Base-by-base conservation (phyloP, 2,329 filamentous ascomycete genomes). In the Aureobasidium musti region DNA sequence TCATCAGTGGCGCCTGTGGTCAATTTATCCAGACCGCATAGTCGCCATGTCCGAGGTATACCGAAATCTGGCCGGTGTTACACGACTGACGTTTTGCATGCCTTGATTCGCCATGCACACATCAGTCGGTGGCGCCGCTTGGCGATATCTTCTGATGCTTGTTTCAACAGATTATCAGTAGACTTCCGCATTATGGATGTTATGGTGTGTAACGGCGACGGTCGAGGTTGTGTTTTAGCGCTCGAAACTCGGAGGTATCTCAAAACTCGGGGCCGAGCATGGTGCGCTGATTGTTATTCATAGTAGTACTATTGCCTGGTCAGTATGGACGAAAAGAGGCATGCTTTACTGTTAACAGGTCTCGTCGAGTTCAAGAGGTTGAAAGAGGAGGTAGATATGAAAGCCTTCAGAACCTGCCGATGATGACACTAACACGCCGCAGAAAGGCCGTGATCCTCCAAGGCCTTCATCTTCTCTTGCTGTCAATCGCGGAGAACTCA, bases 1-100 rank as follows among this genome's bases (percentile, higher is more conserved):
- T 57, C 53, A 57, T 57, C 35, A 19, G 53, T 41, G 53, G 53
- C 53, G 53, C 53, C 53, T 57, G 49, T 30, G 26, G 49, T 52
- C 49, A 52, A 52, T 52, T 52, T 57, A 57, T 57, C 53, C 35
- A 57, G 53, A 52, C 14, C 8, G 17, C 49, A 52, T 52, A 5
- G 49, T 57, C 53, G 37, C 33, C 14, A 41, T n/a, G 10, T n/a
- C 53, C 53, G 53, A 57, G 53, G 5, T n/a, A 28, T 19, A n/a
- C 53, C 53, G 53, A 26, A n/a, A 4, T 41, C 19, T 0, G 21
- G 26, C 53, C 53, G 35, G 5, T 41, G 53, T 41, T 47, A 47
- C 28, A 53, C 50, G 21, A 30, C 50, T 35, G 19, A 53, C 19
- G 28, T 35, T 53, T 6, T 53, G 21, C 30, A 37, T 53, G 50